Base-by-base conservation (phyloP, 2,329 filamentous ascomycete genomes). In the Aspergillus sp. region DNA sequence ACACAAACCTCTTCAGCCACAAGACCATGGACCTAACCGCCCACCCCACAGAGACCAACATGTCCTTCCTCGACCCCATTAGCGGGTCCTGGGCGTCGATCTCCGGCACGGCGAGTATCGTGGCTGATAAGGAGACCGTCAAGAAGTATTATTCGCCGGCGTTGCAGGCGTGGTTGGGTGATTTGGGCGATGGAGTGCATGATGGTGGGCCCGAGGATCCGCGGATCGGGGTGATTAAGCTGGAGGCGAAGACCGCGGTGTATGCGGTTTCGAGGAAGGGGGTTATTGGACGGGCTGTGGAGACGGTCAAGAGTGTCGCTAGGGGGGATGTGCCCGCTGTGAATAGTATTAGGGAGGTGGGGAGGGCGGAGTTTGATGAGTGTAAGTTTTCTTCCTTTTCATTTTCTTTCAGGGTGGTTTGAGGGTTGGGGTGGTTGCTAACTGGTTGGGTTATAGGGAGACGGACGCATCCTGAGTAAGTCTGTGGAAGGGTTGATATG, bases 1-100 rank as follows among this genome's bases (percentile, higher is more conserved):
- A 95, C 81, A 92, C 92, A 72, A 96, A 96, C 82, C 92, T 91
- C 64, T 90, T 94, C 74, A 92, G 90, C 8, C 87, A 91, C 78
- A 96, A 96, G 83, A 92, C 91, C 5, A 85, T 91, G 75, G 92
- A 96, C 71, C 83, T 96, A 44, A 82, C 85, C 59, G 81, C 82
- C 59, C 88, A 96, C 75, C 81, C 88, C 0, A 84, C 90, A 67
- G 84, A 92, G 80, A 70, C 68, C n/a, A 96, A 96, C 80, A 83
- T 96, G 65, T 86, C 89, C 51, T 96, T 96, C 82, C 82, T 94
- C 67, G 89, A 90, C 74, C 76, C 77, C 65, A 49, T 68, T n/a
- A 85, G 86, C 2, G 91, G 92, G 67, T 88, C 94, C 75, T 96
- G 92, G 92, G 92, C 92, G 0, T 95, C 90, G 2, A 81, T 96